Percentiles rank a stretch among this genome's conserved stretches.
These are phyloP conservation scores for Rubus parviflorus DNA, from an alignment of 306 rosid genomes.

Conservation along the genomic window DNA sequence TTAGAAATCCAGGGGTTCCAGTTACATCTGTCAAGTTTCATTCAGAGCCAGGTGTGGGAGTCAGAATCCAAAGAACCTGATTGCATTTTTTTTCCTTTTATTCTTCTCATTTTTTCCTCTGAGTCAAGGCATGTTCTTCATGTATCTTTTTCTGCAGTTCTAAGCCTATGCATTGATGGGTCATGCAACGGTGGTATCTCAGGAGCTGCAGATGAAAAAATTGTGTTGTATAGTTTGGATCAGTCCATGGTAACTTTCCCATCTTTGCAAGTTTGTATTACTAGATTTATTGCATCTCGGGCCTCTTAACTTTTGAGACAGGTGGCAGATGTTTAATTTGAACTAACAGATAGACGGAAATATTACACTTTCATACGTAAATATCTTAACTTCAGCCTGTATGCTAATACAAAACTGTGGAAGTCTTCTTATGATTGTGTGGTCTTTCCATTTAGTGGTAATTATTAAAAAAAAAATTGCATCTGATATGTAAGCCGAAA, in stretches of 20 bases:
- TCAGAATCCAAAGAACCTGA: conserved; percentile 4
- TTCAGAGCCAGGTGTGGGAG: conserved; percentile 74
- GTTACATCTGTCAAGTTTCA: conserved; percentile 74
- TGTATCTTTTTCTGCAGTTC: conserved; percentile 52
- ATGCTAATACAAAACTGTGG: not conserved
- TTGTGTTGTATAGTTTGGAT: conserved; percentile 73
- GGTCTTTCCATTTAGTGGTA: too few species aligned
- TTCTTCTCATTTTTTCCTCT: not conserved
- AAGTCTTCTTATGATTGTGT: too few species aligned
- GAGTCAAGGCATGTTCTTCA: conserved; percentile 10
- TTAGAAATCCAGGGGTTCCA: conserved; percentile 68
- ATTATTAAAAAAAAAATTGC: too few species aligned
- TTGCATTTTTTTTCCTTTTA: not conserved
- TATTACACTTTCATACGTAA: not conserved
- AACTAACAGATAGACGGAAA: not conserved
- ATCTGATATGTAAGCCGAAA: too few species aligned
- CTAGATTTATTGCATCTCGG: not conserved
- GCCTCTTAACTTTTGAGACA: conserved; percentile 3
- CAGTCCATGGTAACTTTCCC: conserved; percentile 63
- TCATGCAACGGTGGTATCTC: conserved; percentile 85
- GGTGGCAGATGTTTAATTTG: not conserved
- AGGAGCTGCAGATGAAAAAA: conserved; percentile 87
- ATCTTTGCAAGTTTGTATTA: conserved; percentile 8
- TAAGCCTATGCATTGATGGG: conserved; percentile 67
- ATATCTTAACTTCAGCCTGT: not conserved